Evolutionary conservation across 768 basidiomycete genomes (phyloP), one percentile per base, ranked within the genome.

Genomic region (Russula sp.): DNA sequence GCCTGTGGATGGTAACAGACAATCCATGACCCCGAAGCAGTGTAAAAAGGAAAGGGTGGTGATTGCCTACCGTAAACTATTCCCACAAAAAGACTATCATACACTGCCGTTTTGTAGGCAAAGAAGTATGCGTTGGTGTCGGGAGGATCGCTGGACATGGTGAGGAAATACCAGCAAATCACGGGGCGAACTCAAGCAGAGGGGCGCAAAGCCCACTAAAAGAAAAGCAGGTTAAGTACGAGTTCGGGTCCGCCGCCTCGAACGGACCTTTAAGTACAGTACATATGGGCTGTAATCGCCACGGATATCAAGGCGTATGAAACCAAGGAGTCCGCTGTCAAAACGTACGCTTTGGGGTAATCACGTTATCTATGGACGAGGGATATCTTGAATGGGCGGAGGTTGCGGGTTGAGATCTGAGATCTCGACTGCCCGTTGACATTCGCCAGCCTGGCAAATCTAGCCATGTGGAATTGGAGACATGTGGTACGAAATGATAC

Each of bases 21-120:
- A 22, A 20, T 9, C 2, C 22, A 13, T 59, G 46, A 59, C 38
- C 10, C 18, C 1, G 42, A 50, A 28, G 11, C 22, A 16, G 38
- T 18, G 4, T 1, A 48, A 24, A 26, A 18, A 16, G 22, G 20
- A 14, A 4, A 24, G 30, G 32, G 32, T 18, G 0, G 13, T 58
- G 22, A 8, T 50, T 40, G 24, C 58, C 9, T n/a, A 64, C 63
- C 63, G 32, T 54, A 64, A 20, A 59, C 58, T 28, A 64, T 64
- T 34, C 63, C 63, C 5, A 59, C 42, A 30, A 59, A 59, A 13
- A 64, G 58, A 51, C 59, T 59, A 13, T 54, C 14, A 40, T 64
- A 64, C 34, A 59, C 63, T 24, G 57, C 52, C 14, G 46, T 6
- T 32, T 64, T 54, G 52, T 49, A 64, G 22, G 18, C 20, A 22